Base-by-base conservation (phyloP, 768 basidiomycete genomes). In the Rhodotorula sphaerocarpa region DNA sequence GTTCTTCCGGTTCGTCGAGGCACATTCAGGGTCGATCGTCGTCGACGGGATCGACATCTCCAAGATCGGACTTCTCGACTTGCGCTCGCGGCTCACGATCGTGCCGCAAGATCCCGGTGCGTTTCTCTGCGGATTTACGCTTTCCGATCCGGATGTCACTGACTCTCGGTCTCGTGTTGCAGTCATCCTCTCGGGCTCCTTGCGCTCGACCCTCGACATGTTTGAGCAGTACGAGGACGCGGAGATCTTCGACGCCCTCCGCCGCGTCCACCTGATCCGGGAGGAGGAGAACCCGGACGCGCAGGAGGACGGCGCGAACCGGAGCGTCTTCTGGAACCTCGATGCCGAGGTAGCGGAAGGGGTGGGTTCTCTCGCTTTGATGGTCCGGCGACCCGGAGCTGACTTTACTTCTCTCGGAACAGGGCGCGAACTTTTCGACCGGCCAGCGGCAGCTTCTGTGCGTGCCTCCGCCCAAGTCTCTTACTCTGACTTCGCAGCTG, bases 341-440 rank as follows among this genome's bases (percentile, higher is more conserved):
- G 59, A 65, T 23, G 53, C 59, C 0, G 57, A 64, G 44, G 67
- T 69, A 1, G 63, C 63, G 2, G 67, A 69, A 39, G 67, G 67
- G 25, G 65, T 55, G 28, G 18, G 63, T 39, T 11, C 7, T 45
- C 52, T 50, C 7, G 14, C 34, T 10, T 2, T 25, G 11, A 45
- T 23, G 31, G 12, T 23, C 7, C 18, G n/a, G n/a, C n/a, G n/a
- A n/a, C n/a, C n/a, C n/a, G n/a, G n/a, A n/a, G n/a, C n/a, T n/a
- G n/a, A n/a, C n/a, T n/a, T n/a, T n/a, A n/a, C n/a, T 39, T 11
- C 7, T 45, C 52, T 50, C 7, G 14, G 27, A 1, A 18, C 52
- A 63, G 57, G 65, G 67, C 4, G 25, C 83, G 34, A 93, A 95
- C 77, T 92, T 95, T 75, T 91, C 88, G 2, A 88, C 90, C 62